Evolutionary conservation across 2,329 filamentous ascomycete genomes (phyloP), one percentile per base, ranked within the genome.

Genomic region (Camillea tinctor): DNA sequence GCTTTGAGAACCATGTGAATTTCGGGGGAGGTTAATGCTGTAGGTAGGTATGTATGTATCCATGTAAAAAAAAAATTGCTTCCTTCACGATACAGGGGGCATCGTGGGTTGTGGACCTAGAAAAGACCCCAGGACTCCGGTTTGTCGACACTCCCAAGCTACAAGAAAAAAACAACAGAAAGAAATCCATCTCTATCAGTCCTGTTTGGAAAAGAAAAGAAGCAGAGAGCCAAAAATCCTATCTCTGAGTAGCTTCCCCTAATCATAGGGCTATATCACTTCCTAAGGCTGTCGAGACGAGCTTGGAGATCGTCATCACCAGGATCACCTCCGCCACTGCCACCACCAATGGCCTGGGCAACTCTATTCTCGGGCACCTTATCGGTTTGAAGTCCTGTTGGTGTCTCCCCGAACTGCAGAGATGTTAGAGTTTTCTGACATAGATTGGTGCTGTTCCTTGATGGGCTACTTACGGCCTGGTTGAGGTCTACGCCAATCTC

Each of bases 261-360:
- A 9, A 44, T 13, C 49, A n/a, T 13, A 44, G 36, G 13, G 5
- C 13, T 75, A 4, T 8, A 26, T 30, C 13, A 86, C 74, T 83
- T 82, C 72, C 91, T 84, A 66, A 98, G 80, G 75, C 93, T 96
- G 74, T 98, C 92, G 56, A 99, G 84, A 60, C 95, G 87, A 65
- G 95, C 94, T 79, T 98, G 93, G 23, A 99, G 85, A 74, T 97
- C 95, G 71, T 97, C 92, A 70, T 97, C 93, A n/a, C 86, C 88
- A 4, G 85, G 80, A 69, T 88, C 87, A 22, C 75, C 78, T 19
- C 79, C 79, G 8, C 82, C 86, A 54, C 81, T 82, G 54, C 81
- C 82, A 13, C 83, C 87, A 7, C 92, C 92, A 66, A 98, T 84
- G 17, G 94, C 93, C 74, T 98, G 91, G 52, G 95, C 94, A 63